A percentile compares a stretch with the other conserved stretches of the same genome.
These are phyloP conservation scores for Botrytis elliptica DNA, from an alignment of 2,329 filamentous ascomycete genomes.

Conservation along the genomic window DNA sequence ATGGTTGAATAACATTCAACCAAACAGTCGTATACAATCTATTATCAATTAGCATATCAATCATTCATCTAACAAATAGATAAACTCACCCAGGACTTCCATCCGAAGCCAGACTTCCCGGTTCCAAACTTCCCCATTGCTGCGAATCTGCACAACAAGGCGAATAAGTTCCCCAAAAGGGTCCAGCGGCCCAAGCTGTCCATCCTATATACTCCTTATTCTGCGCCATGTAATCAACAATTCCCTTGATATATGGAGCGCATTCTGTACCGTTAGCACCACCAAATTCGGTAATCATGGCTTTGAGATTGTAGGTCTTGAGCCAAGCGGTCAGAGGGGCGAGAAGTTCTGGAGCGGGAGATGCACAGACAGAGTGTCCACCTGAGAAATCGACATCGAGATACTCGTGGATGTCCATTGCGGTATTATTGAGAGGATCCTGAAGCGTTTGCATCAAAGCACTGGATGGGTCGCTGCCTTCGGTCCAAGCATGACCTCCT, in stretches of 20 bases:
- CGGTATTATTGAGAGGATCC: constrained; percentile 50
- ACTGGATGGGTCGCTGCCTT: constrained; percentile 42
- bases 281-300: constrained; percentile 52
- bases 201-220: constrained; percentile 51
- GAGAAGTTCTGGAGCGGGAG: constrained; percentile 43
- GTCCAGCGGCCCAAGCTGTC: constrained; percentile 52
- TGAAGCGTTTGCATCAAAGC: constrained; percentile 44
- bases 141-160: constrained; percentile 45
- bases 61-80: too few relatives aligned
- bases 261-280: constrained; percentile 47
- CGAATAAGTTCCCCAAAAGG: constrained; percentile 47
- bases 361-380: constrained; percentile 44
- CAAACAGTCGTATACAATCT: constrained; percentile 12
- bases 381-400: constrained; percentile 51
- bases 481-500: constrained; percentile 49
- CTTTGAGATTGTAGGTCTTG: constrained; percentile 46
- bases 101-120: constrained; percentile 45
- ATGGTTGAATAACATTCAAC: neutral
- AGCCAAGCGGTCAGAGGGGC: constrained; percentile 48
- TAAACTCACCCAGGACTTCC: constrained; percentile 41
- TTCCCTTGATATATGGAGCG: constrained; percentile 43
- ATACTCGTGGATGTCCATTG: constrained; percentile 53
- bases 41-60: neutral
- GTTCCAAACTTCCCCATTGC: constrained; percentile 48
- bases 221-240: constrained; percentile 48